Conservation (phyloP, 1,284 basidiomycete genomes). For the Clitocybe nebularis region DNA sequence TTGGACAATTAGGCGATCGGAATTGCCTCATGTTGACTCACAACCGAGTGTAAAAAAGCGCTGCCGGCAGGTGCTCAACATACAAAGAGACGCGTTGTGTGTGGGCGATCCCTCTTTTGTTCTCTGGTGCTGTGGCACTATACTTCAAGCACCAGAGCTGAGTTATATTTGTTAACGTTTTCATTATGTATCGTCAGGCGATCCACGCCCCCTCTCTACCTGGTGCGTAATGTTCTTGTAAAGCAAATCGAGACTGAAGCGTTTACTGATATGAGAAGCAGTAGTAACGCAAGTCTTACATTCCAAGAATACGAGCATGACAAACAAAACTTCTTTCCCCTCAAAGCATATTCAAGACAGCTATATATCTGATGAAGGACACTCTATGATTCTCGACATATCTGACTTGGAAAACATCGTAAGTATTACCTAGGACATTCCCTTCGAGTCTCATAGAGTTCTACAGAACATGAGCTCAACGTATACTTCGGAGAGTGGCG, state of each 20-base stretch:
- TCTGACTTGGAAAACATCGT: not conserved
- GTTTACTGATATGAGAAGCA: not conserved
- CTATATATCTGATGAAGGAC: not conserved
- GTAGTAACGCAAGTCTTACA: not conserved
- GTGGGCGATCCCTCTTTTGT: constrained; percentile 9
- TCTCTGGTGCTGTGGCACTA: constrained; percentile 8
- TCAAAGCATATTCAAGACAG: no score
- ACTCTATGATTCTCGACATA: not conserved
- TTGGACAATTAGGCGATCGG: constrained; percentile 12
- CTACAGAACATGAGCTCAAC: not conserved
- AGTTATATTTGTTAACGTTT: no score
- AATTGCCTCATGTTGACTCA: constrained; percentile 19
- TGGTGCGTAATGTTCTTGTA: constrained; percentile 1
- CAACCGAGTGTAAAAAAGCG: constrained; percentile 11
- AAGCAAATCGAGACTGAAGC: not conserved
- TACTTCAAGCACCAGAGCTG: no score
- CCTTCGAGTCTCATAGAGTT: no score
- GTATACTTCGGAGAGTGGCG: not conserved
- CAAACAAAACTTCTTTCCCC: not conserved
- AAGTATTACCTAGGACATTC: not conserved
- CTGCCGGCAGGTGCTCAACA: constrained; percentile 7
- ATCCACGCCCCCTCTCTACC: no score
- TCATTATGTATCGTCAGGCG: no score
- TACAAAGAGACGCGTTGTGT: constrained; percentile 12
- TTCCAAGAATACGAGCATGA: not conserved